A percentile compares a stretch with the other conserved stretches of the same genome.
phyloP scores from a whole-genome alignment of 345 rosid genomes.

The Euphorbia peplus region DNA sequence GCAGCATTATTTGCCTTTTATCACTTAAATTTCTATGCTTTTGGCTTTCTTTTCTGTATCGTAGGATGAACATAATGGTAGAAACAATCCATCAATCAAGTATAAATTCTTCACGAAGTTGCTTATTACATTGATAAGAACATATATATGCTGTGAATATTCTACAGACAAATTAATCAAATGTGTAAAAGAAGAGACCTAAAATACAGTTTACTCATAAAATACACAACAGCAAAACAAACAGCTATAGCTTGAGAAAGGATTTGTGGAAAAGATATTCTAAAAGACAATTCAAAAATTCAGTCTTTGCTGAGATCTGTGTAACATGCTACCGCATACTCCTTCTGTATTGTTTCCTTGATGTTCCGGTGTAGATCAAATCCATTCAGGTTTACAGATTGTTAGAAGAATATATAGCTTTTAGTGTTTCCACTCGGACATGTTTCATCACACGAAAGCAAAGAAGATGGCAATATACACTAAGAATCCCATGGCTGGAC shows the following conservation, averaged over 20 bases:
- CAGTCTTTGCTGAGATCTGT: constrained; percentile 11
- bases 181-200: constrained; percentile 9
- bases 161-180: constrained; percentile 24
- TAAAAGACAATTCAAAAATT: constrained; percentile 15
- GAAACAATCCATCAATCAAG: constrained; percentile 19
- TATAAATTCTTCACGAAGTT: constrained; percentile 23
- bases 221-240: constrained; percentile 9
- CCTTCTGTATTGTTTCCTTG: constrained; percentile 5
- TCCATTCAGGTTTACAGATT: constrained; percentile 6
- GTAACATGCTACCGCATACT: constrained; percentile 18
- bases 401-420: constrained; percentile 15
- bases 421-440: constrained; percentile 9
- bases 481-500: constrained; percentile 14
- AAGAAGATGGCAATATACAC: constrained; percentile 31
- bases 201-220: constrained; percentile 5
- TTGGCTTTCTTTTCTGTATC: not conserved
- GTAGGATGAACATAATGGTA: not conserved
- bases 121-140: constrained; percentile 26
- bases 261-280: constrained; percentile 1
- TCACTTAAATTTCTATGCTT: not conserved
- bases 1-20: not conserved
- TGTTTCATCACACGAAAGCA: constrained; percentile 34
- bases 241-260: constrained; percentile 11
- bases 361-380: constrained; percentile 14
- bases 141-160: constrained; percentile 17